phyloP scores from a whole-genome alignment of 1,284 basidiomycete genomes.

The Naganishia cerealis region DNA sequence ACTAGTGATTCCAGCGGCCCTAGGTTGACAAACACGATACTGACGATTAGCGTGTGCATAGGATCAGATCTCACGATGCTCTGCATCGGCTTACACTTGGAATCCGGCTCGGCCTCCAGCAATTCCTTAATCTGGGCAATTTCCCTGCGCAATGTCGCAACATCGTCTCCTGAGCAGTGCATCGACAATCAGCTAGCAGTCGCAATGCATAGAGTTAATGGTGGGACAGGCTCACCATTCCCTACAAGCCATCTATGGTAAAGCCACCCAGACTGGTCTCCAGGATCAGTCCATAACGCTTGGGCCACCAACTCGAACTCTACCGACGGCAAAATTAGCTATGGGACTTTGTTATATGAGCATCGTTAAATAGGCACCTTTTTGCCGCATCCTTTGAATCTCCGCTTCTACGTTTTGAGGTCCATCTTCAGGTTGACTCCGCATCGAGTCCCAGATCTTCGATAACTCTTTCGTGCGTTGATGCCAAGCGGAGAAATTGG shows the following conservation, averaged over 20 bases:
- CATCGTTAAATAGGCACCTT: slow-evolving; percentile 1
- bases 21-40: slow-evolving; percentile 47
- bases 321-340: slow-evolving; percentile 45
- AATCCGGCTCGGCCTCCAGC: slow-evolving; percentile 85
- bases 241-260: slow-evolving; percentile 96
- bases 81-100: slow-evolving; percentile 67
- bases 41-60: slow-evolving; percentile 3
- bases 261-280: slow-evolving; percentile 95
- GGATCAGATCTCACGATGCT: not conserved
- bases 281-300: slow-evolving; percentile 94
- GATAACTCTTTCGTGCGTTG: slow-evolving; percentile 82
- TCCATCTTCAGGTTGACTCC: slow-evolving; percentile 56
- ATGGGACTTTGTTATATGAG: not conserved
- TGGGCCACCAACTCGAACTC: slow-evolving; percentile 90
- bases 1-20: slow-evolving; percentile 93
- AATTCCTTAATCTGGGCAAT: slow-evolving; percentile 78
- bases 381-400: slow-evolving; percentile 26
- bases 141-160: slow-evolving; percentile 69
- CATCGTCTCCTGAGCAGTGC: slow-evolving; percentile 59
- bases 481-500: slow-evolving; percentile 99
- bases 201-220: not conserved
- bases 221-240: slow-evolving; percentile 58
- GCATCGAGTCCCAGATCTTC: slow-evolving; percentile 65
- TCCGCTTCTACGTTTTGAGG: slow-evolving; percentile 9
- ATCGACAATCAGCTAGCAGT: not conserved